These are phyloP conservation scores for Ophiostoma sp. DNA, from an alignment of 2,329 filamentous ascomycete genomes.

Conservation along the genomic window DNA sequence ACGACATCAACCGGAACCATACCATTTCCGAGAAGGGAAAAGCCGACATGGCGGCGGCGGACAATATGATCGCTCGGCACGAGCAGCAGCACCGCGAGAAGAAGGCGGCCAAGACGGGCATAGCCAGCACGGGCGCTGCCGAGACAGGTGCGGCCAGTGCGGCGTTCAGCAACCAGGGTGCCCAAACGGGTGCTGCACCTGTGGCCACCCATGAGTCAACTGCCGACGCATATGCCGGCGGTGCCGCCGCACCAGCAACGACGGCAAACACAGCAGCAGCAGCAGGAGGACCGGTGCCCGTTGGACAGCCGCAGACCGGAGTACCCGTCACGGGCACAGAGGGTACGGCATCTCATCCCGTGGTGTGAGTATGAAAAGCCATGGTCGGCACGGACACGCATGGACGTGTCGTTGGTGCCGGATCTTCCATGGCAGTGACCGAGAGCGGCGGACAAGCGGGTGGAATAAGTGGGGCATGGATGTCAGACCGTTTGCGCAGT, in stretches of 20 bases:
- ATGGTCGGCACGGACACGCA: neutral
- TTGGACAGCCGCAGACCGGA: neutral
- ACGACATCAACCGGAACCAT: neutral
- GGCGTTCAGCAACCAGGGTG: neutral
- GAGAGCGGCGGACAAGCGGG: neutral
- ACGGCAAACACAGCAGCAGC: neutral
- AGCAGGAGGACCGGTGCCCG: neutral
- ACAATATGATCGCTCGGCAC: neutral
- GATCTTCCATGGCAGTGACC: neutral
- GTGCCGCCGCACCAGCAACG: neutral
- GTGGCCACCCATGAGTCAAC: neutral
- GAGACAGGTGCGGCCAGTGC: neutral
- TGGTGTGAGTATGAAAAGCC: neutral
- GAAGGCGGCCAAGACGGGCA: neutral
- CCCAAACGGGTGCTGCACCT: neutral
- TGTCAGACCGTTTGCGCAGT: too few species aligned
- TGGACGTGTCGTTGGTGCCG: neutral
- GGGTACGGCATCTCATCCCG: neutral
- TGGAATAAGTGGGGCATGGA: too few species aligned
- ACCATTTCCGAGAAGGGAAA: neutral
- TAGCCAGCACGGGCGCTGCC: neutral
- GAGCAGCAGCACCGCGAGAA: conserved; percentile 1
- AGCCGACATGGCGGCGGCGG: neutral
- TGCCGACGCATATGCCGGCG: neutral
- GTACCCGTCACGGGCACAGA: neutral